Evolutionary conservation across 202 grass and related monocot genomes (phyloP), one percentile per base, ranked within the genome.

Genomic region (Elaeis oleifera): DNA sequence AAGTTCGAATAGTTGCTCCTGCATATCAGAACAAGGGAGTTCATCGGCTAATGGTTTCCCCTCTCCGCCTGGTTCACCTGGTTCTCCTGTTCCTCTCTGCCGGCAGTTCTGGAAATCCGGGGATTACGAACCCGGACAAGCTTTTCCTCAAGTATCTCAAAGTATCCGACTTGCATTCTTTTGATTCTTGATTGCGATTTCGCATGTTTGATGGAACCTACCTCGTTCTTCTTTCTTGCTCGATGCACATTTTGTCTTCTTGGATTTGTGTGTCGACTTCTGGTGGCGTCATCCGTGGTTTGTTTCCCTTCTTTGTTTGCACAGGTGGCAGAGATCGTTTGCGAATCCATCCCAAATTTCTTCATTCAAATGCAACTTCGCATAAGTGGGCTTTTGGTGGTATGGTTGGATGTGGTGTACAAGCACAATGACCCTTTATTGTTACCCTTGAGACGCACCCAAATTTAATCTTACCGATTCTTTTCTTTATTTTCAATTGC

Each of bases 311-410:
- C n/a, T 67, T 51, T 19, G 32, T 53, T 25, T 62, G 4, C 68
- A 53, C 59, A 99, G 85, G 79, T 78, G 75, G 94, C 49, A 77
- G 72, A 63, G 92, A 99, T 60, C 78, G 85, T 29, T 71, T 99
- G 8, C 80, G 88, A 26, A 99, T 99, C 64, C 89, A 92, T 68
- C 88, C 88, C 15, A 99, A 69, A 51, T 99, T 99, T 76, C 85
- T 99, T 21, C 94, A 89, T 67, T 99, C 94, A 9, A 99, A 97
- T 84, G 94, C 94, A 23, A 97, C 94, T 59, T 97, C 94, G 16
- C 94, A 97, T 65, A 97, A 92, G 74, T 99, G 94, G 94, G 94
- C 85, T 20, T 97, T 92, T 69, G 94, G 94, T 26, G 94, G 94
- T 92, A 85, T 32, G 84, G 36, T 44, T 44, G 2, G 36, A 44